phyloP scores from a whole-genome alignment of 2,329 filamentous ascomycete genomes.

The Curvularia sp. region DNA sequence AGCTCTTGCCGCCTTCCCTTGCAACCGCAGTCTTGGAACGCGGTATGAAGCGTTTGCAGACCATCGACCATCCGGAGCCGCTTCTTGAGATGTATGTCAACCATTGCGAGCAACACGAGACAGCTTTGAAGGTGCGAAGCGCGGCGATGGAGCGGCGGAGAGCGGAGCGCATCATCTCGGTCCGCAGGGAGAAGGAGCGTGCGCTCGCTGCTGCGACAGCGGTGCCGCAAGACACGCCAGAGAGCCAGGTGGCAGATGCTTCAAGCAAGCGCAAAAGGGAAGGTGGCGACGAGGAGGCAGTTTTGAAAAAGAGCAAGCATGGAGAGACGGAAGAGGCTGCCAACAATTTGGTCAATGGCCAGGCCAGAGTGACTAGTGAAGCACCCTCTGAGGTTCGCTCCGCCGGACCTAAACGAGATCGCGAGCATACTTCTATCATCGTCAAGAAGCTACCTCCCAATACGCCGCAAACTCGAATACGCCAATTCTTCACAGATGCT shows the following conservation, averaged over 20 bases:
- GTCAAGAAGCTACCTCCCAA: conserved; percentile 77
- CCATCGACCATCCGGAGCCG: conserved; percentile 78
- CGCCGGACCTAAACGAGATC: conserved; percentile 72
- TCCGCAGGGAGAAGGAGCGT: conserved; percentile 70
- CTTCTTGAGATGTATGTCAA: conserved; percentile 76
- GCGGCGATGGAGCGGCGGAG: conserved; percentile 78
- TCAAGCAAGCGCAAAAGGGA: conserved; percentile 76
- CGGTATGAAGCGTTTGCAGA: conserved; percentile 66
- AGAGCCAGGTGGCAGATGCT: conserved; percentile 54
- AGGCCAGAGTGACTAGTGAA: conserved; percentile 41
- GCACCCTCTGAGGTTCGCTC: conserved; percentile 44
- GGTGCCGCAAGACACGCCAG: conserved; percentile 24
- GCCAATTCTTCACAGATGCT: conserved; percentile 91
- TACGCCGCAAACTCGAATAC: conserved; percentile 74
- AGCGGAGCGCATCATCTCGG: conserved; percentile 54
- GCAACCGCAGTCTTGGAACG: conserved; percentile 80
- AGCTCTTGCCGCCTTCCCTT: conserved; percentile 66
- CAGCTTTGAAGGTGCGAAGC: conserved; percentile 74
- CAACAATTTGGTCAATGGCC: conserved; percentile 24
- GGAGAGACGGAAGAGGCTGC: conserved; percentile 40
- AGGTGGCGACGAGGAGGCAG: conserved; percentile 58
- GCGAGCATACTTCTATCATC: conserved; percentile 87
- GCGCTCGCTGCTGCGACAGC: conserved; percentile 61
- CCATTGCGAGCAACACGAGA: conserved; percentile 91
- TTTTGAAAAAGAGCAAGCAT: conserved; percentile 71